phyloP scores from a whole-genome alignment of 169 alveolate genomes.

The Plasmodium cynomolgi region DNA sequence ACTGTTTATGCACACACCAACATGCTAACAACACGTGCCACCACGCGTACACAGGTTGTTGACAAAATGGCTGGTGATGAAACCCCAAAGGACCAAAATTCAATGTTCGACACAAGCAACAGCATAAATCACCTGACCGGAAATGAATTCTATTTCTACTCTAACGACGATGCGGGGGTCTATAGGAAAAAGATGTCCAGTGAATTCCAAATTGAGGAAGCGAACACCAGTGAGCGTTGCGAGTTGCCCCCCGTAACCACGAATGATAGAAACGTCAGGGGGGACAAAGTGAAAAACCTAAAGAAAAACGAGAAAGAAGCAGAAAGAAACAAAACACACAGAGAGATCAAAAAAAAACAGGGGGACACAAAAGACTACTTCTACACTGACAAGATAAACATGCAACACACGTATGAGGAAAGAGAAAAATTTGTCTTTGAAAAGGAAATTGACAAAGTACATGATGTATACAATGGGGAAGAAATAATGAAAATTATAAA shows the following conservation, averaged over 20 bases:
- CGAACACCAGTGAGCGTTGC: background rate
- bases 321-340: background rate
- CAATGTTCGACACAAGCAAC: slow-evolving; percentile 24
- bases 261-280: background rate
- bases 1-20: background rate
- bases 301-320: background rate
- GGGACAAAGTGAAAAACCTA: background rate
- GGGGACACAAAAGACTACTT: background rate
- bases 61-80: slow-evolving; percentile 42
- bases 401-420: slow-evolving; percentile 16
- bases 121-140: slow-evolving; percentile 74
- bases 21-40: background rate
- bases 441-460: slow-evolving; percentile 49
- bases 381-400: background rate
- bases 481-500: slow-evolving; percentile 72
- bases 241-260: background rate
- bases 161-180: slow-evolving; percentile 38
- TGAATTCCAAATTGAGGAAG: background rate
- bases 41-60: background rate
- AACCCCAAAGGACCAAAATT: slow-evolving; percentile 17
- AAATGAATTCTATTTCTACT: slow-evolving; percentile 65
- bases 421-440: slow-evolving; percentile 70
- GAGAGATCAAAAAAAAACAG: background rate
- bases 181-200: background rate
- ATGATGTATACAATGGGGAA: slow-evolving; percentile 42